These are phyloP conservation scores for Patellaria atrata DNA, from an alignment of 495 filamentous ascomycete genomes.

Conservation along the genomic window DNA sequence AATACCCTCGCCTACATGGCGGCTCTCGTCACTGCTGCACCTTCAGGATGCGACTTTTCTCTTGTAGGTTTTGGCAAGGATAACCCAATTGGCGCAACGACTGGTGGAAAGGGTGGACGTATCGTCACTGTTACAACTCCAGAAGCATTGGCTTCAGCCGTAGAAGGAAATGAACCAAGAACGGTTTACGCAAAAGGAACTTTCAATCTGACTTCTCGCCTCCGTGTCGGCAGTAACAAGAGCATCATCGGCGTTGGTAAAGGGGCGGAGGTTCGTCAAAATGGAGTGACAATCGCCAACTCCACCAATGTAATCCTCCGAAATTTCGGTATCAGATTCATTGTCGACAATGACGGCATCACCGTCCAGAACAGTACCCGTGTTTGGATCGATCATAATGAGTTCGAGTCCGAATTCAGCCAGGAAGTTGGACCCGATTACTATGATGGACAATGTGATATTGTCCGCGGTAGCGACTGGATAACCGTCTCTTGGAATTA, in stretches of 20 bases:
- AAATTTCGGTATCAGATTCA: conserved; percentile 17
- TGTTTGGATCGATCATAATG: conserved; percentile 20
- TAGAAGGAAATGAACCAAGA: conserved; percentile 21
- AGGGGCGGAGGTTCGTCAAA: conserved; percentile 12
- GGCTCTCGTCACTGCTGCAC: neutral
- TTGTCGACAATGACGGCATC: conserved; percentile 19
- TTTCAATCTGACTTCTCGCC: conserved; percentile 17
- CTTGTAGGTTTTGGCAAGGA: conserved; percentile 26
- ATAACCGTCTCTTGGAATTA: conserved; percentile 27
- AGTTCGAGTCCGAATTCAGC: conserved; percentile 16
- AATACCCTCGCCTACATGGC: neutral
- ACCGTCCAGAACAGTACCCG: conserved; percentile 18
- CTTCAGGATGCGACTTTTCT: conserved; percentile 5
- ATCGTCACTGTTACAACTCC: conserved; percentile 19
- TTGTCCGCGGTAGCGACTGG: conserved; percentile 22
- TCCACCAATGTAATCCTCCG: conserved; percentile 20
- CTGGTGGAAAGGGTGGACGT: conserved; percentile 25
- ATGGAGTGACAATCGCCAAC: conserved; percentile 11
- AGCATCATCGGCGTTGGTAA: conserved; percentile 23
- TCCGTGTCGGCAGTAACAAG: conserved; percentile 24
- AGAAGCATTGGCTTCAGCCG: conserved; percentile 18
- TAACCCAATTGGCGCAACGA: conserved; percentile 29
- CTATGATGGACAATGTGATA: conserved; percentile 22
- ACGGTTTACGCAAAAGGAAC: conserved; percentile 22
- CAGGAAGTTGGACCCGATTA: conserved; percentile 14